Conservation (phyloP, 805 yeast species). For the Tetrapisispora phaffii region DNA sequence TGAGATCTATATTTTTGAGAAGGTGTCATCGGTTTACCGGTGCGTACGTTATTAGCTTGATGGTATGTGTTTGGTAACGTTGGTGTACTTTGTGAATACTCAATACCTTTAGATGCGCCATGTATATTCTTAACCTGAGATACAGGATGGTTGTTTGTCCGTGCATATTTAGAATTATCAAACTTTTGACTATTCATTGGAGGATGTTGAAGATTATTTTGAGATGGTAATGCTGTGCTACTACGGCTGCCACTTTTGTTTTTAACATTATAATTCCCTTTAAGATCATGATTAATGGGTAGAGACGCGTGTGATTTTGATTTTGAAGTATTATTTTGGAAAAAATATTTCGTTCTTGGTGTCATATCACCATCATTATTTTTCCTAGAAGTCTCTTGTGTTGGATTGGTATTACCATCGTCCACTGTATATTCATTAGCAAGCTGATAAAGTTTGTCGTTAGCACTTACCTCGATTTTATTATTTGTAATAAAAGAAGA, state of each 20-base stretch:
- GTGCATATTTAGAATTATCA: background rate
- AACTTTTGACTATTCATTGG: background rate
- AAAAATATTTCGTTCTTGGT: conserved; percentile 1
- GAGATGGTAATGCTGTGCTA: conserved; percentile 2
- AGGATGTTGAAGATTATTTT: background rate
- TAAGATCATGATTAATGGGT: background rate
- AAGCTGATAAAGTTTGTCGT: background rate
- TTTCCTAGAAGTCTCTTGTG: background rate
- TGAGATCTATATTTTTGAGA: conserved; percentile 32
- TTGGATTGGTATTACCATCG: background rate
- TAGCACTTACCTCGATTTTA: background rate
- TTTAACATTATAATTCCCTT: background rate
- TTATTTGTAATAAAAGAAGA: background rate
- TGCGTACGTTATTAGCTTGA: conserved; percentile 9
- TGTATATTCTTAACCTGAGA: background rate
- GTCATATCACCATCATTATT: background rate
- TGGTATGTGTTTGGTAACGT: conserved; percentile 5
- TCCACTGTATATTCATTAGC: background rate
- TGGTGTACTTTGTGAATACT: conserved; percentile 3
- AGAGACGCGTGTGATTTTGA: background rate
- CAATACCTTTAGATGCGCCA: background rate
- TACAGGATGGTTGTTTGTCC: background rate
- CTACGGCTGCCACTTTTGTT: background rate
- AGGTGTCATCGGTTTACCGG: conserved; percentile 26
- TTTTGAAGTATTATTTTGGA: background rate